Percentiles rank a stretch among this genome's conserved stretches.
Evolutionary conservation across 306 rosid species (phyloP).

Genomic region (Ormosia semicastrata): DNA sequence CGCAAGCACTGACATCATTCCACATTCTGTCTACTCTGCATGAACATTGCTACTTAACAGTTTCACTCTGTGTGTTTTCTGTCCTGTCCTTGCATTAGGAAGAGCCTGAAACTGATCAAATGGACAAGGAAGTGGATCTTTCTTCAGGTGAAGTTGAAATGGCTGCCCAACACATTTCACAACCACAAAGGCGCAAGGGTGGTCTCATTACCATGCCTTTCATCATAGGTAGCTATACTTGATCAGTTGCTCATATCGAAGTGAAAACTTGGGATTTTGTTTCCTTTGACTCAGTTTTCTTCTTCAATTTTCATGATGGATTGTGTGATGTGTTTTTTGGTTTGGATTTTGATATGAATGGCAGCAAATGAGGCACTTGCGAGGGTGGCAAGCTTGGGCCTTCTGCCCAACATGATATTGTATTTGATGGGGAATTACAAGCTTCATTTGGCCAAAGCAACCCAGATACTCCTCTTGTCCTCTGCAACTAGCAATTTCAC

Average conservation of each 20-base stretch:
- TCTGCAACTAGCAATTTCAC: slow-evolving; percentile 51
- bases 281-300: background rate
- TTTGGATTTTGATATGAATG: background rate
- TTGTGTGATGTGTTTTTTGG: too few relatives aligned
- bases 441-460: slow-evolving; percentile 46
- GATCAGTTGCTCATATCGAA: background rate
- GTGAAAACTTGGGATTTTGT: background rate
- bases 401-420: slow-evolving; percentile 56
- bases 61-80: background rate
- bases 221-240: slow-evolving; percentile 57
- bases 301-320: too few relatives aligned
- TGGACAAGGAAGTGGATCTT: slow-evolving; percentile 35
- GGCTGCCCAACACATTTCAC: background rate
- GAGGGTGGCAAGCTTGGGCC: slow-evolving; percentile 56
- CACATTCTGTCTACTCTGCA: background rate
- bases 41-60: background rate
- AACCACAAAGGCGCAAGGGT: slow-evolving; percentile 39
- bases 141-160: slow-evolving; percentile 18
- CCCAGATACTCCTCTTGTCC: slow-evolving; percentile 48
- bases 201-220: slow-evolving; percentile 74
- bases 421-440: slow-evolving; percentile 55
- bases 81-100: background rate
- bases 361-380: slow-evolving; percentile 73
- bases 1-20: slow-evolving; percentile 1
- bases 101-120: background rate